Evolutionary conservation across 257 asterid species (phyloP).

Genomic region (Penstemon barbatus): DNA sequence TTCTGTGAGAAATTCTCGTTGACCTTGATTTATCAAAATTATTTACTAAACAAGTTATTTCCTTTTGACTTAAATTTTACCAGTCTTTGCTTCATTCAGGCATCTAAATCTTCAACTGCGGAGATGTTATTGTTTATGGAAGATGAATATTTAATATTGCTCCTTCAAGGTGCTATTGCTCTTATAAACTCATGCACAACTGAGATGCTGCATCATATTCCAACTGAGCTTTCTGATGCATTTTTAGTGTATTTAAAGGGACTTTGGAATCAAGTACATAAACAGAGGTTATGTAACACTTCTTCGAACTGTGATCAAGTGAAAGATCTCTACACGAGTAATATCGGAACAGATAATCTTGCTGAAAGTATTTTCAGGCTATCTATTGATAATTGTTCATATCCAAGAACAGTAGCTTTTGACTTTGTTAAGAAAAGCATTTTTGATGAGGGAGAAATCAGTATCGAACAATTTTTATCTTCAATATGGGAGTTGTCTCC

Average conservation of each 20-base stretch:
- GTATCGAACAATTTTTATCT: conserved; percentile 47
- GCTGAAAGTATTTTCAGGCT: conserved; percentile 72
- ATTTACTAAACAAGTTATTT: not conserved
- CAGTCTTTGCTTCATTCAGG: conserved; percentile 70
- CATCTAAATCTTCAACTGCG: conserved; percentile 34
- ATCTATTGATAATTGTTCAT: conserved; percentile 30
- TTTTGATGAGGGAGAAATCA: conserved; percentile 38
- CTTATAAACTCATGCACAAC: conserved; percentile 55
- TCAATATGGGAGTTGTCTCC: conserved; percentile 68
- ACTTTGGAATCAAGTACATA: conserved; percentile 48
- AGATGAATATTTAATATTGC: conserved; percentile 37
- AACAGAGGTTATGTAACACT: conserved; percentile 31
- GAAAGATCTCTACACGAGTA: conserved; percentile 35
- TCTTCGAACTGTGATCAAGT: conserved; percentile 22
- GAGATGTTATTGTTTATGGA: conserved; percentile 38
- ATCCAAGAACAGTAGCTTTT: conserved; percentile 24
- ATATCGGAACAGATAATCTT: conserved; percentile 40
- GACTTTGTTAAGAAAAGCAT: conserved; percentile 38
- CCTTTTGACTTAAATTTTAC: conserved; percentile 37
- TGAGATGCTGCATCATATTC: conserved; percentile 53
- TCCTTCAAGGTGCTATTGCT: conserved; percentile 54
- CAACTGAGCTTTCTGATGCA: conserved; percentile 35
- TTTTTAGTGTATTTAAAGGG: conserved; percentile 38
- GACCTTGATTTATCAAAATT: conserved; percentile 3
- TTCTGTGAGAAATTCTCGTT: conserved; percentile 54